phyloP scores from a whole-genome alignment of 2,329 filamentous ascomycete species.

The Cladosporium halotolerans region DNA sequence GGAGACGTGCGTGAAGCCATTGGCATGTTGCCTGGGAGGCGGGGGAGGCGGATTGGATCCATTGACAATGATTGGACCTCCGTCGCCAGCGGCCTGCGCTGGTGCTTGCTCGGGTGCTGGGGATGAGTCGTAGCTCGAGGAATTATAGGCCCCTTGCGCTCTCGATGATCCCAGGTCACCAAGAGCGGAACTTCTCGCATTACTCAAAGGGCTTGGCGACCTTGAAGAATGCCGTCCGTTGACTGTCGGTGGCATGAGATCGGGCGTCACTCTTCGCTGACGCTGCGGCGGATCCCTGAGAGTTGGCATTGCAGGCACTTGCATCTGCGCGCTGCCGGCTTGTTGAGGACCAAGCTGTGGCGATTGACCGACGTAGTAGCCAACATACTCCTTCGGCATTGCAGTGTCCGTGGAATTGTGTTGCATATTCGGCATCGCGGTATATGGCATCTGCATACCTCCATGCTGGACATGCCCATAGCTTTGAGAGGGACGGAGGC shows the following conservation, averaged over 20 bases:
- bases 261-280: slow-evolving; percentile 38
- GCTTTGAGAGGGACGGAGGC: slow-evolving; percentile 22
- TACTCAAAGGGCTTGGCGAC: slow-evolving; percentile 43
- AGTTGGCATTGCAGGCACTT: slow-evolving; percentile 30
- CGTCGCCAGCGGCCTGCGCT: slow-evolving; percentile 9
- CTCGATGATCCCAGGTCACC: slow-evolving; percentile 21
- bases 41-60: slow-evolving; percentile 26
- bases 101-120: slow-evolving; percentile 8
- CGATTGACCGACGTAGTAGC: slow-evolving; percentile 44
- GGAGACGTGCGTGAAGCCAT: slow-evolving; percentile 1
- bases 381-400: slow-evolving; percentile 45
- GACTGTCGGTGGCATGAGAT: slow-evolving; percentile 31
- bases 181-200: slow-evolving; percentile 32
- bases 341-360: slow-evolving; percentile 32
- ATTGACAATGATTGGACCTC: slow-evolving; percentile 37
- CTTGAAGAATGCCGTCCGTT: slow-evolving; percentile 26
- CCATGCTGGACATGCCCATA: slow-evolving; percentile 16
- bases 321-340: slow-evolving; percentile 24
- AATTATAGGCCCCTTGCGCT: slow-evolving; percentile 13
- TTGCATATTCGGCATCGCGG: slow-evolving; percentile 15
- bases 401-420: slow-evolving; percentile 26
- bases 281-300: slow-evolving; percentile 35
- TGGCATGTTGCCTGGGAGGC: not conserved
- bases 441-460: slow-evolving; percentile 20
- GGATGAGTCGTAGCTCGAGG: slow-evolving; percentile 16